Conservation (phyloP, 2,329 filamentous ascomycete genomes). For the Chaetomiaceae sp. region DNA sequence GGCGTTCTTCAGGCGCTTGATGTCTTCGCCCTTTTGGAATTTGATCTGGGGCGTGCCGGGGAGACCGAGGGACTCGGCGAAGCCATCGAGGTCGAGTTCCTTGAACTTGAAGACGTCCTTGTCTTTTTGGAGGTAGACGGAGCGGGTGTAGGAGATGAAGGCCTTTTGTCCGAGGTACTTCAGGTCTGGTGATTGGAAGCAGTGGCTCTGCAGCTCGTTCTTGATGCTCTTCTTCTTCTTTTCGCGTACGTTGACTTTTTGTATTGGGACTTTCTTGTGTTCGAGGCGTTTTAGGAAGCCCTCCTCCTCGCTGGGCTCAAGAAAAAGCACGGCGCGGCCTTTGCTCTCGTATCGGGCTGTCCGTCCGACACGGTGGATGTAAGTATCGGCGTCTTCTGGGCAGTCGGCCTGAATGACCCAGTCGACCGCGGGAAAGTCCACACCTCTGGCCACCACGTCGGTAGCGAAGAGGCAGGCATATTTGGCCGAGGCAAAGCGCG, state of each 20-base stretch:
- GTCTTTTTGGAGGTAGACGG: conserved; percentile 80
- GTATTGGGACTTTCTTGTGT: conserved; percentile 83
- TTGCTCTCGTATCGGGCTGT: conserved; percentile 90
- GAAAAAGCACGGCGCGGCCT: conserved; percentile 81
- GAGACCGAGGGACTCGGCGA: conserved; percentile 76
- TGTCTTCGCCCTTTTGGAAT: conserved; percentile 83
- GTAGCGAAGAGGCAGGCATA: conserved; percentile 89
- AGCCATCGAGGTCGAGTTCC: conserved; percentile 78
- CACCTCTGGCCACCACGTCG: conserved; percentile 85
- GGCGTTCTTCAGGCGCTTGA: conserved; percentile 82
- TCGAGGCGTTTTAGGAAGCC: conserved; percentile 84
- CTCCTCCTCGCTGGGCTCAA: conserved; percentile 85
- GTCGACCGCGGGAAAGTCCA: conserved; percentile 94
- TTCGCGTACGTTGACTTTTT: conserved; percentile 76
- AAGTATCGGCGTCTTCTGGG: conserved; percentile 93
- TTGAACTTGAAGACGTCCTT: conserved; percentile 86
- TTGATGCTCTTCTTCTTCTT: conserved; percentile 86
- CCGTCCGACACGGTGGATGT: conserved; percentile 91
- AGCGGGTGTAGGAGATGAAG: conserved; percentile 83
- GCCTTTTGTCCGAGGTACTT: conserved; percentile 96
- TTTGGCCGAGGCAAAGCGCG: conserved; percentile 73
- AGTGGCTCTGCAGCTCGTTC: conserved; percentile 85
- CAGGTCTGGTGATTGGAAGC: conserved; percentile 86
- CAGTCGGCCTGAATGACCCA: conserved; percentile 99
- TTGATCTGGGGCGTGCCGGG: conserved; percentile 90